Percentiles rank a stretch among this genome's conserved stretches.
Conservation (phyloP, 2,329 filamentous ascomycete species). For the Westerdykella ornata region DNA sequence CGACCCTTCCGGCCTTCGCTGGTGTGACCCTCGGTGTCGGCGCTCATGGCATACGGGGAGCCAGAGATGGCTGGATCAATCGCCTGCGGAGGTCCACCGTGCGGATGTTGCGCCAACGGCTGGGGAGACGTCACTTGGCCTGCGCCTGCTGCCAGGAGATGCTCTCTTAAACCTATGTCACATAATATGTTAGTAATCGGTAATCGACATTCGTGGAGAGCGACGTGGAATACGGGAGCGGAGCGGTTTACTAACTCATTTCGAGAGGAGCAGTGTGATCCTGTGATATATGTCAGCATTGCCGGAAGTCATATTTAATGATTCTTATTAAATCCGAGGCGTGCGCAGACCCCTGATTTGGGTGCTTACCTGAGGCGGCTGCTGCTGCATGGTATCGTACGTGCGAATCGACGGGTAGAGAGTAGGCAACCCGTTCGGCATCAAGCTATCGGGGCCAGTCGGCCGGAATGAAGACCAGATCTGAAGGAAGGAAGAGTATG, state of each 20-base stretch:
- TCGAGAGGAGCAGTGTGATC: conserved; percentile 37
- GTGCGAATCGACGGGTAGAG: conserved; percentile 32
- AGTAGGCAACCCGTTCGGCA: conserved; percentile 20
- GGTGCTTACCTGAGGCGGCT: conserved; percentile 51
- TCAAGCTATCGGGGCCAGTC: conserved; percentile 10
- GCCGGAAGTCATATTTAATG: conserved; percentile 15
- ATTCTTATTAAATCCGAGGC: conserved; percentile 3
- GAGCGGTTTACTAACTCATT: conserved; percentile 37
- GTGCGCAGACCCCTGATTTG: conserved; percentile 10
- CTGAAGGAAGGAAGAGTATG: not conserved
- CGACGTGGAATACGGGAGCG: conserved; percentile 1
- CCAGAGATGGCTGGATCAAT: conserved; percentile 55
- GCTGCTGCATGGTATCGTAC: conserved; percentile 34
- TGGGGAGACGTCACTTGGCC: conserved; percentile 34
- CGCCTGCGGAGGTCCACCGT: conserved; percentile 44
- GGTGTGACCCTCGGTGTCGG: conserved; percentile 41
- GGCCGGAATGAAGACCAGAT: not conserved
- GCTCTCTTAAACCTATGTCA: conserved; percentile 54
- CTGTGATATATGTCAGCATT: conserved; percentile 29
- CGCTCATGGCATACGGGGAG: conserved; percentile 43
- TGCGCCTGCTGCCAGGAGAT: conserved; percentile 52
- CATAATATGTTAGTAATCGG: conserved; percentile 29
- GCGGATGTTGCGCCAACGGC: conserved; percentile 30
- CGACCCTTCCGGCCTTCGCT: conserved; percentile 64
- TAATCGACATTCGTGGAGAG: not conserved